Conservation (phyloP, 2,329 filamentous ascomycete species). For the Claviceps maximensis region DNA sequence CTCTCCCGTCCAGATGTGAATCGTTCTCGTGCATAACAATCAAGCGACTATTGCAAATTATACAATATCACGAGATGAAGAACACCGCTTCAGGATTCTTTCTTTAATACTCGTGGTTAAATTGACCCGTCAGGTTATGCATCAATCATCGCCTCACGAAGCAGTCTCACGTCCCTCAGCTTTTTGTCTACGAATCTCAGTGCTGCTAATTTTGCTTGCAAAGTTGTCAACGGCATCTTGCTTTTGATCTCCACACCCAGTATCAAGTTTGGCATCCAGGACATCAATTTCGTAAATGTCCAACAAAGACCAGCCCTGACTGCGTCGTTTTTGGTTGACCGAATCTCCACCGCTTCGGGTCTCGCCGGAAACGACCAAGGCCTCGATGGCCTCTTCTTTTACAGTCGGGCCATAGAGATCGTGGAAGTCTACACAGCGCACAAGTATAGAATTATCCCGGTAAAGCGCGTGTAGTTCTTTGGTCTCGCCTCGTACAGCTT, state of each 20-base stretch:
- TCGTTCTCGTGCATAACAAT: too few relatives aligned
- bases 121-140: not conserved
- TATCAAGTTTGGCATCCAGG: conserved; percentile 49
- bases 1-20: too few relatives aligned
- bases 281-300: conserved; percentile 85
- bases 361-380: conserved; percentile 77
- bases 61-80: not conserved
- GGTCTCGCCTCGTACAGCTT: not conserved
- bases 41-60: too few relatives aligned
- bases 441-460: conserved; percentile 43
- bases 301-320: conserved; percentile 62
- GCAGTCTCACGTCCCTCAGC: conserved; percentile 2
- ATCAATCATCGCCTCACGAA: not conserved
- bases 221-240: conserved; percentile 43
- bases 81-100: not conserved
- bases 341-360: conserved; percentile 71
- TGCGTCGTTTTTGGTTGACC: conserved; percentile 69
- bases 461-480: conserved; percentile 35
- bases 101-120: not conserved
- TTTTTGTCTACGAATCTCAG: conserved; percentile 52
- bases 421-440: conserved; percentile 74
- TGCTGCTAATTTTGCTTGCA: conserved; percentile 80
- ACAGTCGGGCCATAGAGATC: conserved; percentile 88
- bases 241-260: conserved; percentile 19
- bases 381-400: conserved; percentile 63